Percentiles rank a stretch among this genome's conserved stretches.
phyloP scores from a whole-genome alignment of 2,329 filamentous ascomycete genomes.

The Hortaea werneckii region DNA sequence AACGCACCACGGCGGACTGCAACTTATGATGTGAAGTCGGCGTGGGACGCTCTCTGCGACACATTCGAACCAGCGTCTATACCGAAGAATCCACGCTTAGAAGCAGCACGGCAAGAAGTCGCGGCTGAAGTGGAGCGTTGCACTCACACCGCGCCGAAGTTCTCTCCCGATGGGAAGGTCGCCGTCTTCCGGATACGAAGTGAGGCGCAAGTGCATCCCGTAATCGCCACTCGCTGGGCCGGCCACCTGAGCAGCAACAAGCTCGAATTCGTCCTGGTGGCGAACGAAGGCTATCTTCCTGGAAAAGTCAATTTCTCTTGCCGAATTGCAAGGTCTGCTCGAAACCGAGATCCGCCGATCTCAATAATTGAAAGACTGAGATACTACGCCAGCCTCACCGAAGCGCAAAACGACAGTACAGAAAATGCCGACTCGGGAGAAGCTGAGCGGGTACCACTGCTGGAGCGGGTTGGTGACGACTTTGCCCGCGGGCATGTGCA shows the following conservation, averaged over 20 bases:
- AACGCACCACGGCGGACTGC: slow-evolving; percentile 50
- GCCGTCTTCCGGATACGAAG: slow-evolving; percentile 54
- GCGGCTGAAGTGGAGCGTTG: slow-evolving; percentile 51
- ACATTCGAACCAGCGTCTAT: slow-evolving; percentile 44
- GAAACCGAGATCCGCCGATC: slow-evolving; percentile 44
- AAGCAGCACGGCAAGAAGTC: slow-evolving; percentile 48
- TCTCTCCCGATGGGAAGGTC: slow-evolving; percentile 51
- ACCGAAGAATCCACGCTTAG: slow-evolving; percentile 38
- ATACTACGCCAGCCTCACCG: slow-evolving; percentile 36
- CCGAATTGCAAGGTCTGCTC: slow-evolving; percentile 48
- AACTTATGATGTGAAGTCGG: slow-evolving; percentile 27
- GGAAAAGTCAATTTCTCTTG: slow-evolving; percentile 59
- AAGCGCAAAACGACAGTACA: slow-evolving; percentile 20
- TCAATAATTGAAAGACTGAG: slow-evolving; percentile 53
- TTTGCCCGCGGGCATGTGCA: slow-evolving; percentile 60
- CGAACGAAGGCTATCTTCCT: slow-evolving; percentile 55
- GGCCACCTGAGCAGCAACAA: slow-evolving; percentile 48
- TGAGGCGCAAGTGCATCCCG: slow-evolving; percentile 52
- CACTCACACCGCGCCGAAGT: slow-evolving; percentile 52
- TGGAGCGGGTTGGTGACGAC: slow-evolving; percentile 47
- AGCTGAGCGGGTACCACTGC: slow-evolving; percentile 21
- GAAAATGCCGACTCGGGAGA: background rate
- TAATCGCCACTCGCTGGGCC: slow-evolving; percentile 59
- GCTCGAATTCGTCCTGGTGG: slow-evolving; percentile 55
- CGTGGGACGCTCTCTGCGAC: slow-evolving; percentile 49